Evolutionary conservation across 345 rosid genomes (phyloP).

Genomic region (Eucalyptus regnans): DNA sequence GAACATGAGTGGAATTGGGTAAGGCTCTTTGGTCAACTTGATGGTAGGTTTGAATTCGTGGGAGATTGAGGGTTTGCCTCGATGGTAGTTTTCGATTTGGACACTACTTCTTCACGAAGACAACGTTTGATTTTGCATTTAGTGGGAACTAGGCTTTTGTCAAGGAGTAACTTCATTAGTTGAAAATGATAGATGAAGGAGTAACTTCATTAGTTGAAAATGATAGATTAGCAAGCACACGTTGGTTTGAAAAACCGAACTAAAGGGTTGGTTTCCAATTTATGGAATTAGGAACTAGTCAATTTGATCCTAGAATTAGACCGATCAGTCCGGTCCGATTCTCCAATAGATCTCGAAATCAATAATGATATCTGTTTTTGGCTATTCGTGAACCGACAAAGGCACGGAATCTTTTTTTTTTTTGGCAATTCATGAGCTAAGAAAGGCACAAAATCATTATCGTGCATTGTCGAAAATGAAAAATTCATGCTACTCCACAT

Average conservation of each 20-base stretch:
- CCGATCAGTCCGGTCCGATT: accelerated
- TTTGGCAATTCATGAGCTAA: background rate
- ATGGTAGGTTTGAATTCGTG: background rate
- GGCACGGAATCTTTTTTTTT: accelerated
- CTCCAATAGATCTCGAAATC: accelerated
- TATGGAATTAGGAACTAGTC: background rate
- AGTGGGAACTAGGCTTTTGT: background rate
- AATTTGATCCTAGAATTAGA: background rate
- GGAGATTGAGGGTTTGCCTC: background rate
- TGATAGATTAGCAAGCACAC: background rate
- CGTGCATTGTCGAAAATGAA: background rate
- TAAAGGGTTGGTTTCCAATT: background rate
- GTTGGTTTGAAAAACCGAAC: background rate
- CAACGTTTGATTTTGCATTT: background rate
- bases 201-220: background rate
- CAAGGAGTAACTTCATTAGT: background rate
- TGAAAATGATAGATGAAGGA: background rate
- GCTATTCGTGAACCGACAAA: accelerated
- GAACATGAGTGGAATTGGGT: background rate
- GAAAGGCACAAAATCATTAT: background rate
- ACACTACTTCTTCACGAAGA: background rate
- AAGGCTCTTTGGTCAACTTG: background rate
- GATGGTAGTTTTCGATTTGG: background rate
- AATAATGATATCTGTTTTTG: accelerated
- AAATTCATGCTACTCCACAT: background rate